These are phyloP conservation scores for Lactifluus subvellereus DNA, from an alignment of 768 basidiomycete genomes.

Conservation along the genomic window DNA sequence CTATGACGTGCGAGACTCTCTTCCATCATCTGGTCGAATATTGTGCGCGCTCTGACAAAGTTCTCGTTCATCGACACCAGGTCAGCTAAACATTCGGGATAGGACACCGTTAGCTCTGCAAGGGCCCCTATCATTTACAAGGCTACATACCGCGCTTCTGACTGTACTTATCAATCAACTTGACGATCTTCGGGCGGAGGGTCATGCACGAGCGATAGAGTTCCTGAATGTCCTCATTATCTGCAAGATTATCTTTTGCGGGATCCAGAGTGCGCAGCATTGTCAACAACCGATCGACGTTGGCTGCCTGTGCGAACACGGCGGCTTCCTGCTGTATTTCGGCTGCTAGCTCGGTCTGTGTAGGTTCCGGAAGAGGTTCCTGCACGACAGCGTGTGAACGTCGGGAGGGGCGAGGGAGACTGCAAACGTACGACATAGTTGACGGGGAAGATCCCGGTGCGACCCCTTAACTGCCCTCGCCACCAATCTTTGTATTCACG, in stretches of 20 bases:
- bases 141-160: conserved; percentile 66
- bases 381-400: conserved; percentile 28
- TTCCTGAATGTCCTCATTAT: conserved; percentile 48
- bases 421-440: conserved; percentile 77
- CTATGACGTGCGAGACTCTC: conserved; percentile 75
- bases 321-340: conserved; percentile 86
- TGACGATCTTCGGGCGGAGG: conserved; percentile 90
- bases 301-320: conserved; percentile 81
- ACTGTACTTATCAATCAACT: conserved; percentile 94
- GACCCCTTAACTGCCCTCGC: conserved; percentile 84
- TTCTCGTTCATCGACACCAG: conserved; percentile 92
- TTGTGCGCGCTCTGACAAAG: conserved; percentile 80
- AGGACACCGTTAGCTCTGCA: not conserved
- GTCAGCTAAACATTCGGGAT: conserved; percentile 55
- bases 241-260: conserved; percentile 20
- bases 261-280: conserved; percentile 11
- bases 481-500: conserved; percentile 96
- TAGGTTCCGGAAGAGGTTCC: conserved; percentile 86
- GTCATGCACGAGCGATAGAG: conserved; percentile 87
- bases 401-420: not conserved
- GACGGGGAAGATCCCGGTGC: conserved; percentile 94
- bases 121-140: not conserved
- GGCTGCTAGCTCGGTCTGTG: conserved; percentile 61
- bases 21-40: conserved; percentile 93
- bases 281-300: conserved; percentile 64